Base-by-base conservation (phyloP, 805 yeast species). In the Jamesozyma jinghongensis region DNA sequence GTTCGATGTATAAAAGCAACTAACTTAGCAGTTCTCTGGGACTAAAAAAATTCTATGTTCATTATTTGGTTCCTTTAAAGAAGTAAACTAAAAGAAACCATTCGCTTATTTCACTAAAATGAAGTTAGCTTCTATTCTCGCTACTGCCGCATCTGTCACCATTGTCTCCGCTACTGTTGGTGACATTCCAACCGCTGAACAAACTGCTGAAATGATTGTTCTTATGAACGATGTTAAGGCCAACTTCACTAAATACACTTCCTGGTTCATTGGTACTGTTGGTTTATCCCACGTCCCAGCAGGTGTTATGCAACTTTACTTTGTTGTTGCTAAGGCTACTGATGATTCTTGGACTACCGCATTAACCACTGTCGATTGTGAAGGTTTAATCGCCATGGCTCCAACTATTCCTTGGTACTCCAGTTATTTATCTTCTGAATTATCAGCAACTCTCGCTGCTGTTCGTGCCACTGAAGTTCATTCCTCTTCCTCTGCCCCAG, bases 391-490 rank as follows among this genome's bases (percentile, higher is more conserved):
- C 8, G 30, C 52, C 6, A 51, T 56, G 46, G 46, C 60, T 26
- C 56, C 63, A 16, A 61, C 54, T 26, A 42, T 61, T 20, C 63
- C 65, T 48, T 62, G 65, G 65, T 62, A 54, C 41, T 43, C 54
- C 7, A 32, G 47, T 27, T 51, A 57, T 40, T 34, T 57, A 17
- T 44, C 43, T 13, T 38, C 54, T 17, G 46, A 36, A 17, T 34
- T 49, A 12, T 28, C 19, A 8, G 37, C 26, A 8, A 34, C 42
- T 33, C 3, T 38, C 3, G 29, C 17, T 22, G 32, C 12, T 4
- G 35, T 49, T 14, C 31, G 20, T 7, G 37, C 26, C 12, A 35
- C 42, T 33, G 5, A n/a, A 8, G 10, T 20, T 18, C 17, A 37
- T 20, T 8, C 28, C 11, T 11, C 41, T 20, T 8, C 28, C 11